Evolutionary conservation across 2,329 filamentous ascomycete species (phyloP).

Genomic region (Ophiocordyceps robertsii): DNA sequence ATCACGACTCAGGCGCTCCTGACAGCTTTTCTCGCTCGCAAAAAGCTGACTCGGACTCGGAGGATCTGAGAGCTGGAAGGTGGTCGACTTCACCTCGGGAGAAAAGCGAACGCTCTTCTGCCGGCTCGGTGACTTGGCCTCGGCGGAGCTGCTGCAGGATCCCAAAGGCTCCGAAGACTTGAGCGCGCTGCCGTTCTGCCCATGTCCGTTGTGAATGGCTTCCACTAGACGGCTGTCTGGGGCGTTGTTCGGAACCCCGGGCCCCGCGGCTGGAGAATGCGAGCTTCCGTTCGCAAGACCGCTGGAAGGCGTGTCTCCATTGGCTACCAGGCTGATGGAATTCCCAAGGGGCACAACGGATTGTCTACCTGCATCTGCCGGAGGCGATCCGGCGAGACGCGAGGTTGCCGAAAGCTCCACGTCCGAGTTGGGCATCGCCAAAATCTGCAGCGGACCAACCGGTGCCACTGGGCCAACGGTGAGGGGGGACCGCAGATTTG

Average conservation of each 20-base stretch:
- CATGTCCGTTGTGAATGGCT: background rate
- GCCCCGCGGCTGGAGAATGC: background rate
- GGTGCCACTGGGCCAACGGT: slow-evolving; percentile 16
- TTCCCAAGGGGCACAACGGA: no score
- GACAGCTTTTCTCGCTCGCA: slow-evolving; percentile 9
- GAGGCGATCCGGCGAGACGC: background rate
- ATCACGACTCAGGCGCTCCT: background rate
- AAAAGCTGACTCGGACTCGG: slow-evolving; percentile 28
- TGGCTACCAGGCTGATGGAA: background rate
- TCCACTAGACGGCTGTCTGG: background rate
- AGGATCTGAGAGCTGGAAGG: slow-evolving; percentile 39
- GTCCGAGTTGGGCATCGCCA: slow-evolving; percentile 42
- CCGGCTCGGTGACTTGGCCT: slow-evolving; percentile 20
- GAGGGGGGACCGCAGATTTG: background rate
- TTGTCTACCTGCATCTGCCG: background rate
- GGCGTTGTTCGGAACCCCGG: background rate
- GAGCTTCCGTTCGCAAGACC: background rate
- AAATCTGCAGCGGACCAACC: slow-evolving; percentile 29
- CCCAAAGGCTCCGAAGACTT: slow-evolving; percentile 3
- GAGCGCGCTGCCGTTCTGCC: background rate
- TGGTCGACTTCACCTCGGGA: slow-evolving; percentile 50
- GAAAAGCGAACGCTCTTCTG: slow-evolving; percentile 60
- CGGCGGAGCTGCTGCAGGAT: slow-evolving; percentile 9
- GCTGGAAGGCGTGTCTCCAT: background rate
- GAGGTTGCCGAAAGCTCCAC: slow-evolving; percentile 6